These are phyloP conservation scores for Russula earlei DNA, from an alignment of 768 basidiomycete genomes.

Conservation along the genomic window DNA sequence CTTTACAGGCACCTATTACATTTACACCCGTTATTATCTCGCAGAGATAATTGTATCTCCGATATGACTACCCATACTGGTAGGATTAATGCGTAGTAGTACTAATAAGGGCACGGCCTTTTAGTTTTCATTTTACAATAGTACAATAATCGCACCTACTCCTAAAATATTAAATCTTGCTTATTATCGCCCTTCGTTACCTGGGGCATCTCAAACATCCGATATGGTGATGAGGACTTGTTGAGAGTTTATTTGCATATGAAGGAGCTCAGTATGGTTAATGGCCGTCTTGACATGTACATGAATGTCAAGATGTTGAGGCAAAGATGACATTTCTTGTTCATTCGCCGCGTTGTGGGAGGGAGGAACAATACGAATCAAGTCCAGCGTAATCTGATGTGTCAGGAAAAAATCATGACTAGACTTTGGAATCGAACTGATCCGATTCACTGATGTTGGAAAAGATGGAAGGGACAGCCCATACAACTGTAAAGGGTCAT, in stretches of 20 bases:
- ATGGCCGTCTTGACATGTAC: slow-evolving; percentile 5
- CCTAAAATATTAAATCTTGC: not conserved
- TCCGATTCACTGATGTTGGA: slow-evolving; percentile 4
- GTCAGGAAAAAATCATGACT: not conserved
- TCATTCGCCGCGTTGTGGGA: not conserved
- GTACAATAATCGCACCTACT: not conserved
- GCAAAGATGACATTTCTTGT: not conserved
- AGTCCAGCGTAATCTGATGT: slow-evolving; percentile 17
- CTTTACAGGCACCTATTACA: not conserved
- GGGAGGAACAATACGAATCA: not conserved
- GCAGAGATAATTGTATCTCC: not conserved
- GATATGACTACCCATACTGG: slow-evolving; percentile 2
- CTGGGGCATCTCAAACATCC: not conserved
- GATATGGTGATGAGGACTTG: slow-evolving; percentile 1
- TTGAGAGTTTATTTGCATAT: slow-evolving; percentile 10
- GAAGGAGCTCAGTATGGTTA: slow-evolving; percentile 5
- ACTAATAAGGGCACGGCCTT: not conserved
- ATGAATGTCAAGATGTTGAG: not conserved
- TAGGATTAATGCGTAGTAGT: slow-evolving; percentile 3
- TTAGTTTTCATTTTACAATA: slow-evolving; percentile 8
- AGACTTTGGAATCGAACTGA: not conserved
- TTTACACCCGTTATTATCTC: not conserved
- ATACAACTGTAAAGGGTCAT: slow-evolving; percentile 29
- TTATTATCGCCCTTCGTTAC: not conserved
- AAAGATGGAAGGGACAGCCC: slow-evolving; percentile 41